Percentiles rank a stretch among this genome's conserved stretches.
phyloP scores from a whole-genome alignment of 73 alveolate genomes.

The Uronychia binucleata region DNA sequence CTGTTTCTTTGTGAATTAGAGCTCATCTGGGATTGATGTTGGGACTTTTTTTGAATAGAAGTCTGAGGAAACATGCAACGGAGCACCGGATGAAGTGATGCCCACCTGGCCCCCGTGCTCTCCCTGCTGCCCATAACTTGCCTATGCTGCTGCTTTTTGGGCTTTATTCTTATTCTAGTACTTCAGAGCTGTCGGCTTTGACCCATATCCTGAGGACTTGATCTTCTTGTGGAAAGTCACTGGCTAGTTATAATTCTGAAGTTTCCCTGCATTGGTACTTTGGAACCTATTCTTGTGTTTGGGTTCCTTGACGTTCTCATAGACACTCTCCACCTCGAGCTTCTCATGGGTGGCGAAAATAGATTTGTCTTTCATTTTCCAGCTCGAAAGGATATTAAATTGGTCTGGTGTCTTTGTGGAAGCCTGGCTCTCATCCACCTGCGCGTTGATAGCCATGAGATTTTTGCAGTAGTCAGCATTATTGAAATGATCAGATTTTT shows the following conservation, averaged over 20 bases:
- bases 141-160: too few species aligned
- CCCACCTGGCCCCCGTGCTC: constrained; percentile 2
- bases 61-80: constrained; percentile 26
- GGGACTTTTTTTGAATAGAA: constrained; percentile 59
- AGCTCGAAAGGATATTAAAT: background rate
- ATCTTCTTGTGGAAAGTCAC: constrained; percentile 79
- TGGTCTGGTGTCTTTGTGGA: constrained; percentile 1
- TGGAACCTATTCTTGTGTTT: constrained; percentile 54
- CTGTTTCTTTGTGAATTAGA: constrained; percentile 1
- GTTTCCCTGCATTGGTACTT: constrained; percentile 22
- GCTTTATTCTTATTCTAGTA: constrained; percentile 21
- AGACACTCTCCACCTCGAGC: background rate
- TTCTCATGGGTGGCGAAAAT: background rate
- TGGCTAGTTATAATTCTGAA: constrained; percentile 56
- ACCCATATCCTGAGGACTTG: constrained; percentile 71
- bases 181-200: constrained; percentile 56
- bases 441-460: too few species aligned
- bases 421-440: too few species aligned
- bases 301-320: constrained; percentile 20
- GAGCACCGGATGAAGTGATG: background rate
- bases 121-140: too few species aligned
- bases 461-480: too few species aligned
- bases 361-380: background rate
- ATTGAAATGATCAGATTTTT: too few species aligned
- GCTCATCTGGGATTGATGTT: constrained; percentile 61